These are phyloP conservation scores for Beauveria pseudobassiana DNA, from an alignment of 2,329 filamentous ascomycete genomes.

Conservation along the genomic window DNA sequence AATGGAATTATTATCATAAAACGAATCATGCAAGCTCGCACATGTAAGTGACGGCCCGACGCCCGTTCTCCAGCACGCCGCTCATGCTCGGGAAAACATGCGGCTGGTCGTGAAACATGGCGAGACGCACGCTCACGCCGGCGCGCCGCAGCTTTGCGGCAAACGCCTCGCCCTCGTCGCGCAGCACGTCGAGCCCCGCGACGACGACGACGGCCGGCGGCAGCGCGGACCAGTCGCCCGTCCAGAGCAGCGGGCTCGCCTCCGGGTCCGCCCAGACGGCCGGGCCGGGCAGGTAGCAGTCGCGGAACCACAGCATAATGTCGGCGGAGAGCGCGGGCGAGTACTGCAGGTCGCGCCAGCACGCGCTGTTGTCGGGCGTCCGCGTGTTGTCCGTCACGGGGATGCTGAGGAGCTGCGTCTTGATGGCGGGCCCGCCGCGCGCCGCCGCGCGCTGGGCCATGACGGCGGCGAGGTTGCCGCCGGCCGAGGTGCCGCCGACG, in stretches of 20 bases:
- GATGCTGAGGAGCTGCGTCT: conserved; percentile 46
- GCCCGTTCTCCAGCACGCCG: conserved; percentile 42
- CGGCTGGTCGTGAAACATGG: conserved; percentile 46
- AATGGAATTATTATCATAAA: neutral
- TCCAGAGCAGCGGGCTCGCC: conserved; percentile 34
- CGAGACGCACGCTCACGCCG: conserved; percentile 40
- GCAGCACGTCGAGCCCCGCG: conserved; percentile 49
- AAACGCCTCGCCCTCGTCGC: conserved; percentile 45
- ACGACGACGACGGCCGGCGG: conserved; percentile 41
- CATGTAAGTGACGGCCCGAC: conserved; percentile 39
- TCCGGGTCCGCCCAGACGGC: conserved; percentile 40
- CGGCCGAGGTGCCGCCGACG: conserved; percentile 35
- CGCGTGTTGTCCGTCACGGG: conserved; percentile 54
- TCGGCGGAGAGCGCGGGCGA: conserved; percentile 43
- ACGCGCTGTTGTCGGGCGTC: conserved; percentile 26
- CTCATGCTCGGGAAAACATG: conserved; percentile 55
- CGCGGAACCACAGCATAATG: conserved; percentile 56
- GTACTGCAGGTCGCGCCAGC: conserved; percentile 43
- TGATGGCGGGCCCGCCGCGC: conserved; percentile 13
- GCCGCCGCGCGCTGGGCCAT: neutral
- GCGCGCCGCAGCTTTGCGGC: conserved; percentile 37
- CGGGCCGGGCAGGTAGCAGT: conserved; percentile 45
- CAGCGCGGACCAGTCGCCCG: conserved; percentile 7
- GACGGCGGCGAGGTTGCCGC: conserved; percentile 12
- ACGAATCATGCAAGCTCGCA: conserved; percentile 19